Evolutionary conservation across 2,329 filamentous ascomycete genomes (phyloP), one percentile per base, ranked within the genome.

Genomic region (Eurotiales sp.): DNA sequence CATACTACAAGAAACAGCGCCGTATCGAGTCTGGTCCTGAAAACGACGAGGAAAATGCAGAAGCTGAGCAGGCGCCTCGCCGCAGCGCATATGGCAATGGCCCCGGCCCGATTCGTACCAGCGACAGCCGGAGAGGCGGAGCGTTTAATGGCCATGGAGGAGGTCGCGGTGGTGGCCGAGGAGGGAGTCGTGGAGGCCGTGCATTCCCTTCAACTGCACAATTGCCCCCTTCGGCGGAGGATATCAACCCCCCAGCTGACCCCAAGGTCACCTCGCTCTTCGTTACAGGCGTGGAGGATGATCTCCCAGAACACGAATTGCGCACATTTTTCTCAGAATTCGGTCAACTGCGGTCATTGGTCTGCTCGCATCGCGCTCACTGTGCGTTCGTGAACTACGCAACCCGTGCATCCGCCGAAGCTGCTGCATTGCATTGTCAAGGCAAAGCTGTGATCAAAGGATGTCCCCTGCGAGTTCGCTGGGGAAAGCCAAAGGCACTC

Each of bases 301-400:
- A 99, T 63, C 77, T 99, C 6, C 91, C 92, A 2, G 93, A 99
- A 70, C 85, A 91, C 71, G 90, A 91, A 62, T 78, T 99, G 22
- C 87, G 93, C 43, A 86, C 90, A 2, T 93, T 95, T 70, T 99
- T 99, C 75, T 84, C 89, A 55, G 81, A 82, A 15, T 90, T 91
- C 62, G 93, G 93, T 56, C 89, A 92, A 64, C 85, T 99, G 54
- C 88, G 93, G 62, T 96, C 90, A 22, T 75, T 99, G 14, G 86
- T 99, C 32, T 97, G 93, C 71, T 96, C 91, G 6, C 93, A 99
- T 73, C 90, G 95, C 75, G 92, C 92, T 14, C 93, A 97, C 65
- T 97, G 91, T 68, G 93, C 93, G 1, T 99, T 97, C 65, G 78
- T 99, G 72, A 99, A 99, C 72, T 99, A 90, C 67, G 84, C 90